Conservation (phyloP, 169 alveolate genomes). For the Perkinsus marinus region DNA sequence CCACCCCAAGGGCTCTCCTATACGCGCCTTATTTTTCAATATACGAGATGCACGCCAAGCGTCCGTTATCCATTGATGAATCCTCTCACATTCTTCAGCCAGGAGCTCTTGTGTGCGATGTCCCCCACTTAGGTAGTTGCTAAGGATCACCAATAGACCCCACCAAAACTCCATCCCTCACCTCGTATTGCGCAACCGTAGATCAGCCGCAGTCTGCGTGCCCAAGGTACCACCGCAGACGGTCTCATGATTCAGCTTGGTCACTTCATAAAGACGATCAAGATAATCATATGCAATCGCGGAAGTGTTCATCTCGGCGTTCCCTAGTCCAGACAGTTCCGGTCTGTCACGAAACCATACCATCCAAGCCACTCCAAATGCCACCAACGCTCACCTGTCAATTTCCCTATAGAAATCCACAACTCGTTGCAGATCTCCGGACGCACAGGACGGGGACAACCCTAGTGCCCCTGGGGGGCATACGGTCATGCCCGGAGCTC, state of each 20-base stretch:
- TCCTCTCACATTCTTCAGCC: neutral
- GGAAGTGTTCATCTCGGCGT: neutral
- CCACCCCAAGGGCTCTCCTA: neutral
- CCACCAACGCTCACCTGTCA: neutral
- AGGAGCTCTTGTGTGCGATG: neutral
- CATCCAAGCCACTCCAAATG: neutral
- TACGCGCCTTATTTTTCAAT: neutral
- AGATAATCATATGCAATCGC: neutral
- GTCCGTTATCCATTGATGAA: neutral
- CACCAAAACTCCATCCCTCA: neutral
- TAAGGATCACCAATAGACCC: neutral
- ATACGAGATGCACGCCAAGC: neutral
- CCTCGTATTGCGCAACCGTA: neutral
- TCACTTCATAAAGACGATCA: neutral
- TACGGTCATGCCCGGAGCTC: neutral
- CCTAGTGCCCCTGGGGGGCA: neutral
- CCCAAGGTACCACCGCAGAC: neutral
- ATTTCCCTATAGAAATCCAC: neutral
- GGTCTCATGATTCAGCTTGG: neutral
- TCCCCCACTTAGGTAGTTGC: neutral
- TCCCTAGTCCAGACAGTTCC: neutral
- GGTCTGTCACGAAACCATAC: neutral
- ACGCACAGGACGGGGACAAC: neutral
- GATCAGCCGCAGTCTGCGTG: neutral
- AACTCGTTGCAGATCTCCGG: neutral